These are phyloP conservation scores for Sergeia podlipaevii DNA, from an alignment of 208 protist species.

Conservation along the genomic window DNA sequence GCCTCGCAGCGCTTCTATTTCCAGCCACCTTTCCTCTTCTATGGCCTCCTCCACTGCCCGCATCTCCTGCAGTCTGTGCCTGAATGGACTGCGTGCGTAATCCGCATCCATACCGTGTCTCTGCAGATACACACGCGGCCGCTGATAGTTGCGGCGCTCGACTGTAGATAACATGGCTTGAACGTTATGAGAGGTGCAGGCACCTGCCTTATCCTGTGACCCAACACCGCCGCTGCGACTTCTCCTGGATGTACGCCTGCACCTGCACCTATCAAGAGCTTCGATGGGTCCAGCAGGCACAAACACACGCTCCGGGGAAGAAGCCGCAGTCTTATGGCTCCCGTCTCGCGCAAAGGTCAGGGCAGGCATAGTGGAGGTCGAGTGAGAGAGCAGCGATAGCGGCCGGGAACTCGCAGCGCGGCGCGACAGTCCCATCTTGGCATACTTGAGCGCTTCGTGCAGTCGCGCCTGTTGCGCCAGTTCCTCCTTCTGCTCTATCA, in stretches of 20 bases:
- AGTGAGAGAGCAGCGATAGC: too few species aligned
- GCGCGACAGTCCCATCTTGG: not conserved
- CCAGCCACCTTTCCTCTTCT: too few species aligned
- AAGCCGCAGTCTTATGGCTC: too few species aligned
- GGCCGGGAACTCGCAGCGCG: not conserved
- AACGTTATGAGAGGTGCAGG: slow-evolving; percentile 46
- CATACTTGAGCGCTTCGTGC: slow-evolving; percentile 18
- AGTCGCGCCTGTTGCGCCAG: slow-evolving; percentile 18
- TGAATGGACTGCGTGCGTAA: slow-evolving; percentile 5
- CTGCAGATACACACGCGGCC: slow-evolving; percentile 52
- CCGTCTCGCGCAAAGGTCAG: too few species aligned
- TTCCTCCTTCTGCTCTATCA: slow-evolving; percentile 6
- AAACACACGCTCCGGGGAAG: too few species aligned
- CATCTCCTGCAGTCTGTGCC: too few species aligned
- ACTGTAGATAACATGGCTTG: slow-evolving; percentile 64
- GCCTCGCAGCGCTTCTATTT: too few species aligned
- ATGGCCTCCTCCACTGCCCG: too few species aligned
- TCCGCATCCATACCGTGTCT: slow-evolving; percentile 25
- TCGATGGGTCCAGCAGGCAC: not conserved
- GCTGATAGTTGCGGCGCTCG: slow-evolving; percentile 66
- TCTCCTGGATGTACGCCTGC: slow-evolving; percentile 16
- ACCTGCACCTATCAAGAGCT: slow-evolving; percentile 9
- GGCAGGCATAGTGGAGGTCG: too few species aligned
- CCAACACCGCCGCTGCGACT: not conserved
- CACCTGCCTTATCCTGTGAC: not conserved